Evolutionary conservation across 768 basidiomycete species (phyloP).

Genomic region (Leccinum incarnatum): DNA sequence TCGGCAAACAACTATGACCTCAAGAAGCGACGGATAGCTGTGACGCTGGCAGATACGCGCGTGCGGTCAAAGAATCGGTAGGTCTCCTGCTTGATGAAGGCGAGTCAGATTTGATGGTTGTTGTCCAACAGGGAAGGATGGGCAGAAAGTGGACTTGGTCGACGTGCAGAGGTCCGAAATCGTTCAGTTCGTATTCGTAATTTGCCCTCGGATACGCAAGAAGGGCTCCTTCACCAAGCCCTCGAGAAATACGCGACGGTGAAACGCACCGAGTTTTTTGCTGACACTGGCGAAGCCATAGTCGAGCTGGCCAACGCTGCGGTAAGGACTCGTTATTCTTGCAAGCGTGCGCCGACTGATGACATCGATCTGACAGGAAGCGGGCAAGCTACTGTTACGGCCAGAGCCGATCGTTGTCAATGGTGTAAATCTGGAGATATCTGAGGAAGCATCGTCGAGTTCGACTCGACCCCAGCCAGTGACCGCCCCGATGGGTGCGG

Average conservation of each 20-base stretch:
- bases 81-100: constrained; percentile 13
- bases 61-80: constrained; percentile 54
- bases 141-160: constrained; percentile 57
- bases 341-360: neutral
- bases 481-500: constrained; percentile 38
- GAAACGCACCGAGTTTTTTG: constrained; percentile 73
- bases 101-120: neutral
- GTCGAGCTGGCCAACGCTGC: constrained; percentile 66
- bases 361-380: constrained; percentile 54
- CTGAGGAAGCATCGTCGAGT: constrained; percentile 47
- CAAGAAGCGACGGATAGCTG: constrained; percentile 86
- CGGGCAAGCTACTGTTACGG: constrained; percentile 71
- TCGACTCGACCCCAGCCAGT: constrained; percentile 27
- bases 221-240: constrained; percentile 87
- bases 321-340: constrained; percentile 37
- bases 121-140: constrained; percentile 34
- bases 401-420: constrained; percentile 71
- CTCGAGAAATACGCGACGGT: constrained; percentile 75
- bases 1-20: constrained; percentile 83
- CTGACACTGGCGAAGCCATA: constrained; percentile 55
- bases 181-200: constrained; percentile 76
- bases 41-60: constrained; percentile 80
- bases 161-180: constrained; percentile 53
- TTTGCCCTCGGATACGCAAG: constrained; percentile 76
- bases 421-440: constrained; percentile 56